Conservation (phyloP, 2,329 filamentous ascomycete genomes). For the Sphaerulina populicola region DNA sequence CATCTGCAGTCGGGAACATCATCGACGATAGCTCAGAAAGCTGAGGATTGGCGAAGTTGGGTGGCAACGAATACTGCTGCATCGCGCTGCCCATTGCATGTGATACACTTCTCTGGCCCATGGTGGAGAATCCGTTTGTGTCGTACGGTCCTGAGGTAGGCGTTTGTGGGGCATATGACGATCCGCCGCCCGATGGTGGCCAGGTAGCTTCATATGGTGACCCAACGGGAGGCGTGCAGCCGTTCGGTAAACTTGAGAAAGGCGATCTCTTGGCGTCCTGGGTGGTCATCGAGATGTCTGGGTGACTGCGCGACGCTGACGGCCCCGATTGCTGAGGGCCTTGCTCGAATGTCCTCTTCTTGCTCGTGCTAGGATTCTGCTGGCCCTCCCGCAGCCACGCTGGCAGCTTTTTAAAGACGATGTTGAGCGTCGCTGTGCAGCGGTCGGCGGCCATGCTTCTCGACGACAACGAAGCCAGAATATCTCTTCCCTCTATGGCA, state of each 20-base stretch:
- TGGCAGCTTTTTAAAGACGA: conserved; percentile 75
- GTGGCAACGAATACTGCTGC: conserved; percentile 21
- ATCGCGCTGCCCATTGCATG: conserved; percentile 18
- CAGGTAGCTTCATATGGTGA: conserved; percentile 19
- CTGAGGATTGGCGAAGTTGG: conserved; percentile 34
- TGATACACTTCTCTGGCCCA: conserved; percentile 17
- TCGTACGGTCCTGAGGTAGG: conserved; percentile 21
- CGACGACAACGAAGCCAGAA: conserved; percentile 68
- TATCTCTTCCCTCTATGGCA: conserved; percentile 73
- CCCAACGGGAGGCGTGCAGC: conserved; percentile 8
- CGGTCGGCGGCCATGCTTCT: conserved; percentile 83
- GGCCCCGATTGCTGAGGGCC: conserved; percentile 10
- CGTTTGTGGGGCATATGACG: conserved; percentile 25
- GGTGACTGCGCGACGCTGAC: conserved; percentile 25
- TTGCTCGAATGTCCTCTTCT: conserved; percentile 41
- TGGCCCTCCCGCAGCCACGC: conserved; percentile 44
- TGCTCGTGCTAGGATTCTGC: conserved; percentile 35
- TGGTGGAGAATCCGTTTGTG: conserved; percentile 9
- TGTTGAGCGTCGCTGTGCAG: conserved; percentile 68
- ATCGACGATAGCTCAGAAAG: conserved; percentile 65
- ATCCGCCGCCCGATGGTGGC: conserved; percentile 19
- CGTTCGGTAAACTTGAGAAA: conserved; percentile 21
- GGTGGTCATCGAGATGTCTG: conserved; percentile 21
- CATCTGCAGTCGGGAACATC: conserved; percentile 65
- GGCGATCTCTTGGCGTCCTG: conserved; percentile 21